Conservation (phyloP, 1,139 yeast genomes). For the Taphrina sp. region DNA sequence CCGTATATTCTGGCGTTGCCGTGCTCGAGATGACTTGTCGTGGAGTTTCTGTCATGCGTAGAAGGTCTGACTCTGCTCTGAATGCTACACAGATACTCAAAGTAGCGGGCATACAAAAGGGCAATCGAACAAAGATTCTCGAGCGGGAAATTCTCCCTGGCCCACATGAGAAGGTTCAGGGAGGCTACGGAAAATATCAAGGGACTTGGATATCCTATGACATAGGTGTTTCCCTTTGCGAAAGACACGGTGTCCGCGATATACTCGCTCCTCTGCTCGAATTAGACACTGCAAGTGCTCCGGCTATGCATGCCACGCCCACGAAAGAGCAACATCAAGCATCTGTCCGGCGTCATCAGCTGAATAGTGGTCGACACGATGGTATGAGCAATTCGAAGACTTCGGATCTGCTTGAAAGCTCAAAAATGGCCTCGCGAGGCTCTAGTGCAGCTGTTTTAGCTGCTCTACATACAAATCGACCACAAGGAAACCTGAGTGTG, state of each 20-base stretch:
- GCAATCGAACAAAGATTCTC: conserved; percentile 76
- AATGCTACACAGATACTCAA: conserved; percentile 90
- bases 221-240: conserved; percentile 61
- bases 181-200: conserved; percentile 92
- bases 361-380: neutral
- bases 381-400: neutral
- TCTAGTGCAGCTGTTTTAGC: conserved; percentile 41
- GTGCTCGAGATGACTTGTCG: conserved; percentile 68
- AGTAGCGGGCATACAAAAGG: conserved; percentile 82
- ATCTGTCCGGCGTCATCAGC: conserved; percentile 10
- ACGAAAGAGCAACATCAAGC: conserved; percentile 50
- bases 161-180: conserved; percentile 86
- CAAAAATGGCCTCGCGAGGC: conserved; percentile 3
- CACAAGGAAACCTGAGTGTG: neutral
- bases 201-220: conserved; percentile 74
- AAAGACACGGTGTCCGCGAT: conserved; percentile 63
- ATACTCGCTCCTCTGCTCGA: conserved; percentile 61
- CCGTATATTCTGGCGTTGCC: conserved; percentile 63
- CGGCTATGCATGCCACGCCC: conserved; percentile 57
- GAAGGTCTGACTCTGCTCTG: conserved; percentile 75
- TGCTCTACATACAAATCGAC: conserved; percentile 41
- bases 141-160: conserved; percentile 88
- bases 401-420: neutral
- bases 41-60: conserved; percentile 79
- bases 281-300: conserved; percentile 51